These are phyloP conservation scores for Clonostachys chloroleuca DNA, from an alignment of 2,329 filamentous ascomycete genomes.

Conservation along the genomic window DNA sequence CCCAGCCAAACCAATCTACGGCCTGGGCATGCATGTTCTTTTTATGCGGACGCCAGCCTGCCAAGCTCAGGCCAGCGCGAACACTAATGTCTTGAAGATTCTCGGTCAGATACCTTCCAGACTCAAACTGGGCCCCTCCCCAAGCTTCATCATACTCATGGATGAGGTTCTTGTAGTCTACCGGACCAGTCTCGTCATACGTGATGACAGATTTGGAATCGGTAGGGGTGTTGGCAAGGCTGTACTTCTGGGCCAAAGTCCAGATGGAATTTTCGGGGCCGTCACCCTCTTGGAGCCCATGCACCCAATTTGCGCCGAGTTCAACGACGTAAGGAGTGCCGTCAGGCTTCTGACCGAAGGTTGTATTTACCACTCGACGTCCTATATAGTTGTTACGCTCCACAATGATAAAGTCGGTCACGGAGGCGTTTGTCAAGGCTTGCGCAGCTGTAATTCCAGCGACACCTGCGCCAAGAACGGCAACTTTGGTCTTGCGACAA, in stretches of 20 bases:
- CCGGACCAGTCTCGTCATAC: constrained; percentile 53
- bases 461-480: constrained; percentile 51
- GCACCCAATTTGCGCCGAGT: constrained; percentile 62
- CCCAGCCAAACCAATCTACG: constrained; percentile 54
- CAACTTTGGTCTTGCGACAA: constrained; percentile 29
- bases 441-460: constrained; percentile 62
- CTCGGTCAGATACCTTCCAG: constrained; percentile 50
- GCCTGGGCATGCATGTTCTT: constrained; percentile 50
- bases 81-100: constrained; percentile 58
- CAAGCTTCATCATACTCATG: constrained; percentile 44
- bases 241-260: constrained; percentile 55
- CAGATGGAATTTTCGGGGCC: constrained; percentile 55
- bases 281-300: constrained; percentile 9
- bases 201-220: constrained; percentile 55
- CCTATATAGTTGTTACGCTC: constrained; percentile 61
- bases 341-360: constrained; percentile 45
- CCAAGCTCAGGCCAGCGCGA: constrained; percentile 51
- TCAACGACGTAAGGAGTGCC: constrained; percentile 56
- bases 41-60: constrained; percentile 54
- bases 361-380: constrained; percentile 51
- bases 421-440: constrained; percentile 53
- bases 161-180: constrained; percentile 45
- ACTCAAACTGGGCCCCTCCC: constrained; percentile 38
- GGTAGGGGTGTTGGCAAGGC: constrained; percentile 49
- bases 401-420: constrained; percentile 60